Percentiles rank a stretch among this genome's conserved stretches.
phyloP scores from a whole-genome alignment of 2,329 filamentous ascomycete genomes.

The Paecilomyces variotii region DNA sequence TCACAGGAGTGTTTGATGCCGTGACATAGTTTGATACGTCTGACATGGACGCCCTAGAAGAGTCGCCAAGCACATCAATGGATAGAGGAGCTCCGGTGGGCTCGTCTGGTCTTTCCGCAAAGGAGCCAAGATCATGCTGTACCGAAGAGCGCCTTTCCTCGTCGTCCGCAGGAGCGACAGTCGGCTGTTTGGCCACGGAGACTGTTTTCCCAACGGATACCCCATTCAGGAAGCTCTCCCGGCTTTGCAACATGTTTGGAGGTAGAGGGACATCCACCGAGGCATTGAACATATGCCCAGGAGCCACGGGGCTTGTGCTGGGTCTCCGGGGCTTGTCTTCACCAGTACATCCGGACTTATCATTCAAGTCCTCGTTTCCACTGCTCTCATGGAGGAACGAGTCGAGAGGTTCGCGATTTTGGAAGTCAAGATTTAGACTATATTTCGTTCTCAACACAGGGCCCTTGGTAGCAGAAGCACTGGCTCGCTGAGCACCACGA shows the following conservation, averaged over 20 bases:
- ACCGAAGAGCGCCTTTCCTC: slow-evolving; percentile 1
- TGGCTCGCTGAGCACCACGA: slow-evolving; percentile 6
- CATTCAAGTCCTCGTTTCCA: slow-evolving; percentile 22
- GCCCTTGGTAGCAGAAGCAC: slow-evolving; percentile 16
- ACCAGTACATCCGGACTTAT: slow-evolving; percentile 10
- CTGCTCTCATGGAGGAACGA: slow-evolving; percentile 29
- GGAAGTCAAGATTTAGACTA: slow-evolving; percentile 19
- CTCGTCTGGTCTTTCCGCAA: slow-evolving; percentile 16
- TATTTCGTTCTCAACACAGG: slow-evolving; percentile 16
- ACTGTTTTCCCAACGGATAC: not conserved
- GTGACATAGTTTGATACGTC: slow-evolving; percentile 38
- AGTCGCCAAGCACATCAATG: slow-evolving; percentile 17
- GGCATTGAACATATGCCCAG: slow-evolving; percentile 3
- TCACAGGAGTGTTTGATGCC: slow-evolving; percentile 34
- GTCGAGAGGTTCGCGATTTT: slow-evolving; percentile 15
- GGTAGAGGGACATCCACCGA: not conserved
- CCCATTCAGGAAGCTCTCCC: not conserved
- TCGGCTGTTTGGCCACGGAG: not conserved
- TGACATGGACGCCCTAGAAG: slow-evolving; percentile 27
- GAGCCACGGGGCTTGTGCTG: slow-evolving; percentile 14
- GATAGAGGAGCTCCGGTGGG: slow-evolving; percentile 16
- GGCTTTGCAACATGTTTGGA: not conserved
- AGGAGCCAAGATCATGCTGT: slow-evolving; percentile 13
- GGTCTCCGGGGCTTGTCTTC: slow-evolving; percentile 8
- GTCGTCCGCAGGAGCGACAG: not conserved